Base-by-base conservation (phyloP, 345 rosid species). In the Ceriops zippeliana region DNA sequence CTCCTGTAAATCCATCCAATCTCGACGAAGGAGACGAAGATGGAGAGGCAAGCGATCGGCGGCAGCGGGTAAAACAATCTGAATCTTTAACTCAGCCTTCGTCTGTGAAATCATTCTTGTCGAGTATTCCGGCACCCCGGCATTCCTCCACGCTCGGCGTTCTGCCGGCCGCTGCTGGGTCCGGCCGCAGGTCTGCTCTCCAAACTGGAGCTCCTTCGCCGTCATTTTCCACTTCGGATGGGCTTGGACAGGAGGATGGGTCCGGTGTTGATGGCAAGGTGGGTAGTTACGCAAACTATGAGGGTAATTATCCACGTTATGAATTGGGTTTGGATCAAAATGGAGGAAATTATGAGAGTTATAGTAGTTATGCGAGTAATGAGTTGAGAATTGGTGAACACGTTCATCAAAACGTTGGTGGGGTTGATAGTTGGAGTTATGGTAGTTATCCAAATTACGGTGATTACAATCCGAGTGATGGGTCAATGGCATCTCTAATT, bases 121-220 rank as follows among this genome's bases (percentile, higher is more conserved):
- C 96, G 4, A 82, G 84, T 58, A 84, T 96, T 61, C 97, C 98
- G 1, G 92, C 92, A 1, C 92, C 96, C 9, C 89, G 70, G 65
- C 82, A 82, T 71, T 86, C 98, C 3, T 74, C 84, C 52, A 58
- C 93, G 1, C 83, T 87, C 27, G 98, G 98, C 17, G 85, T 79
- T 59, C 76, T 81, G 61, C 86, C 86, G 37, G 73, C 88, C 2
- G 67, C 71, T 35, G 62, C 82, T 0, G 84, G 86, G 26, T 87
- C 90, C 52, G 89, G 90, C 22, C 79, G 97, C 72, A 85, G 96
- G 22, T 54, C 59, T 15, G 16, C 6, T 13, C 59, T 56, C 59
- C 73, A 75, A 51, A 78, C 51, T 47, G 78, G 53, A 51, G 61
- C 47, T 5, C 61, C 51, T 52, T 30, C 34, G 58, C 68, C 62